Evolutionary conservation across 805 yeast species (phyloP), one percentile per base, ranked within the genome.

Genomic region (Henningerozyma blattae): DNA sequence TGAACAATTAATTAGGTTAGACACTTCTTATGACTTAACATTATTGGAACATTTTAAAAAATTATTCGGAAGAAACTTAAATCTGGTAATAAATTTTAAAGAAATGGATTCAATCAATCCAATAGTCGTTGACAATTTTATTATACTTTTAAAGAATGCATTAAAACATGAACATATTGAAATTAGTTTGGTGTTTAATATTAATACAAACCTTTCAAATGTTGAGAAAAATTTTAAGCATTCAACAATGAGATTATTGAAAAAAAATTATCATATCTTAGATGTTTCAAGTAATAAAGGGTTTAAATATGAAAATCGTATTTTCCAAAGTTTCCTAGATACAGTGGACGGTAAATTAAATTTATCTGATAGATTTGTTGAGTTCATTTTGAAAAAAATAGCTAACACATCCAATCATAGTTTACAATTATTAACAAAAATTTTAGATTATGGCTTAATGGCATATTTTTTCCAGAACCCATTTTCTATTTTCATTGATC

Each of bases 341-440:
- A 52, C 58, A 7, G 58, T 54, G 16, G 59, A 56, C 38, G 54
- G 58, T 10, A 56, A 56, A 34, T 33, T 56, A 18, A 53, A 53
- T 39, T 32, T 56, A 18, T 54, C 61, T 2, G 41, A 46, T 19
- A 46, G 44, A 14, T 54, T 52, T 37, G 49, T 56, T 1, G 40
- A 44, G 18, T 54, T 54, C 30, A 44, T 53, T 18, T 36, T 56
- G 8, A 50, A 44, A 17, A 54, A 52, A 35, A 52, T 56, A 59
- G 44, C 48, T 7, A 56, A 56, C 33, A 53, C 50, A 30, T 41
- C 53, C 10, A 54, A 49, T 30, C 56, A 56, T 24, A 52, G 52
- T 31, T 37, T 56, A 16, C 56, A 52, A 28, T 28, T 53, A 14
- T 40, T 56, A 18, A 49, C 49, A 5, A 54, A 52, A 32, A 56